These are phyloP conservation scores for Nakaseomyces sp. DNA, from an alignment of 1,139 yeast genomes.

Conservation along the genomic window DNA sequence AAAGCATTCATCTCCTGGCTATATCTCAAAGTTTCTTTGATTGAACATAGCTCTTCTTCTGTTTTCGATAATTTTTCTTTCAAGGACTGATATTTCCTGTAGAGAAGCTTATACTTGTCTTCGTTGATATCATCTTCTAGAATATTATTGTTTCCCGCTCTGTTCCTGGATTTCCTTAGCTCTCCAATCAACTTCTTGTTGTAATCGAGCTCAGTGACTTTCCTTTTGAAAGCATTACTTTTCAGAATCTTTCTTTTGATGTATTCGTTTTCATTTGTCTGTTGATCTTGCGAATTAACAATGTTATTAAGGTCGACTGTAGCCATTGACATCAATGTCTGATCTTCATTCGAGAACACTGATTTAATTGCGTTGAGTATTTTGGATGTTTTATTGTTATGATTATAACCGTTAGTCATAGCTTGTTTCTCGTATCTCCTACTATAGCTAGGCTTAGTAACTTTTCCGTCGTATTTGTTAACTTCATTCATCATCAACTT, in stretches of 20 bases:
- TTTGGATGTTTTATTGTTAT: neutral
- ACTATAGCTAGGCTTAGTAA: neutral
- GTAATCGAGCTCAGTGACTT: conserved; percentile 23
- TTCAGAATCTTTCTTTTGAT: conserved; percentile 18
- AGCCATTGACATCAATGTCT: conserved; percentile 20
- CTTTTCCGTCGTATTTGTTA: neutral
- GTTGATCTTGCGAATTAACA: conserved; percentile 7
- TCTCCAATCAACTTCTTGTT: conserved; percentile 23
- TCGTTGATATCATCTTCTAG: neutral
- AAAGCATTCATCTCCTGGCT: conserved; percentile 27
- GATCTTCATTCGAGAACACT: conserved; percentile 19
- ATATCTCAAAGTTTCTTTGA: conserved; percentile 52
- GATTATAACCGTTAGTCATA: neutral
- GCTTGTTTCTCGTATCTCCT: neutral
- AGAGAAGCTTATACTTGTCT: conserved; percentile 5
- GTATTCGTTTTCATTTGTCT: conserved; percentile 10
- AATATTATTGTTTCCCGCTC: conserved; percentile 7
- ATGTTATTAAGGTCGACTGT: conserved; percentile 13
- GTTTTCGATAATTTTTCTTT: conserved; percentile 40
- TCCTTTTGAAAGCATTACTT: conserved; percentile 25
- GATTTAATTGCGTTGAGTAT: conserved; percentile 15
- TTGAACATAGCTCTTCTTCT: conserved; percentile 48
- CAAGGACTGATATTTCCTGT: conserved; percentile 6
- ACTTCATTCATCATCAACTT: neutral
- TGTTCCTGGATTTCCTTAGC: conserved; percentile 13